Base-by-base conservation (phyloP, 495 filamentous ascomycete genomes). In the Penicillium macrosclerotiorum region DNA sequence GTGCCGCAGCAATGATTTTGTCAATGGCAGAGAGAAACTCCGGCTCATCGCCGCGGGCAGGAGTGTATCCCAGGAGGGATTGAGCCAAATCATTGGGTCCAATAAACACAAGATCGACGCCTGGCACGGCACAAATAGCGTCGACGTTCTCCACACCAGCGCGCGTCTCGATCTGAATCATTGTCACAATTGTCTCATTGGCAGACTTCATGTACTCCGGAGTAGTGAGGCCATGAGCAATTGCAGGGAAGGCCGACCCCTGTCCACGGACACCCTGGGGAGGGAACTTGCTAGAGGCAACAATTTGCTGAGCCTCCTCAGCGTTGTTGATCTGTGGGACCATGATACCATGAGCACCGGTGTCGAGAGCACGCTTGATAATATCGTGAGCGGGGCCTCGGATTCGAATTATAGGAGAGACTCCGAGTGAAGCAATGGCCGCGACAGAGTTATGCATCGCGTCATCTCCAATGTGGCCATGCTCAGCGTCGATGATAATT, bases 401-500 rank as follows among this genome's bases (percentile, higher is more conserved):
- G n/a, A 86, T 78, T 46, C 84, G 74, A 23, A 88, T 80, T 32
- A 88, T 69, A 0, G 84, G 84, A 4, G 77, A 80, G 2, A 81
- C 81, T 2, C 82, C 82, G 42, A 79, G 76, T 17, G 81, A 73
- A 13, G 82, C 82, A 33, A 85, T 80, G 3, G 82, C 81, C 18
- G 86, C 82, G 23, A 92, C 87, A 3, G 86, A 81, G 47, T 90
- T 88, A 57, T 93, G 89, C 89, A 93, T 93, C 9, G 80, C 76
- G 27, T 78, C 80, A 66, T 92, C 86, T 76, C 52, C 53, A 22
- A 64, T 52, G 51, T 56, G 51, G 12, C 61, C 61, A 24, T 64
- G 57, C 26, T 62, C 61, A 14, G 45, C 51, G 29, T 64, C 61
- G 18, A 64, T 51, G 27, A 67, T 59, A 35, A 67, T 62, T 20